phyloP scores from a whole-genome alignment of 108 stramenopile genomes.

The Pseudonitzschia delicatissima region DNA sequence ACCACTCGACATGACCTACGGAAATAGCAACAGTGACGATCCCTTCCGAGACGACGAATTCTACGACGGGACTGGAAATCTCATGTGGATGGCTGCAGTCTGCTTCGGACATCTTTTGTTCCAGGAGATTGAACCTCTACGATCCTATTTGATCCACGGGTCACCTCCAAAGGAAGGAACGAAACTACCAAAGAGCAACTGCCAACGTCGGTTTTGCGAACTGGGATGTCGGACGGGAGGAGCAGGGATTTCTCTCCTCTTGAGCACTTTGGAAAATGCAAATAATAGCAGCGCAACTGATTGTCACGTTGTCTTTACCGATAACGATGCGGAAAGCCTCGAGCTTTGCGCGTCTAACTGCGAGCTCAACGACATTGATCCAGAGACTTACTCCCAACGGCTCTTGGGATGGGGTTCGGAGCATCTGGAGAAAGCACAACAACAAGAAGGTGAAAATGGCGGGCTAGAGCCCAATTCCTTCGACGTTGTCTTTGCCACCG shows the following conservation, averaged over 20 bases:
- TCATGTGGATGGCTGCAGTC: slow-evolving; percentile 26
- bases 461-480: slow-evolving; percentile 6
- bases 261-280: neutral
- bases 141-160: neutral
- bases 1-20: slow-evolving; percentile 27
- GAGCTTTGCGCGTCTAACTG: slow-evolving; percentile 43
- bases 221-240: slow-evolving; percentile 55
- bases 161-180: neutral
- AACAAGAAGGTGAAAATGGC: neutral
- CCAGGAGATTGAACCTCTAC: neutral
- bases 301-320: slow-evolving; percentile 31
- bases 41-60: slow-evolving; percentile 13
- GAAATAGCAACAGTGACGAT: neutral
- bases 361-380: slow-evolving; percentile 25
- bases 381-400: neutral
- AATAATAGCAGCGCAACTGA: neutral
- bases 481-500: slow-evolving; percentile 50
- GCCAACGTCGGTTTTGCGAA: slow-evolving; percentile 26
- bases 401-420: slow-evolving; percentile 17
- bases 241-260: slow-evolving; percentile 35
- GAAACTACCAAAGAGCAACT: neutral
- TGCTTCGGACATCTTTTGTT: slow-evolving; percentile 13
- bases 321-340: slow-evolving; percentile 37
- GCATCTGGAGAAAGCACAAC: neutral
- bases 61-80: slow-evolving; percentile 31